Evolutionary conservation across 352 stramenopile species (phyloP), one percentile per base, ranked within the genome.

Genomic region (Phytophthora colocasiae): DNA sequence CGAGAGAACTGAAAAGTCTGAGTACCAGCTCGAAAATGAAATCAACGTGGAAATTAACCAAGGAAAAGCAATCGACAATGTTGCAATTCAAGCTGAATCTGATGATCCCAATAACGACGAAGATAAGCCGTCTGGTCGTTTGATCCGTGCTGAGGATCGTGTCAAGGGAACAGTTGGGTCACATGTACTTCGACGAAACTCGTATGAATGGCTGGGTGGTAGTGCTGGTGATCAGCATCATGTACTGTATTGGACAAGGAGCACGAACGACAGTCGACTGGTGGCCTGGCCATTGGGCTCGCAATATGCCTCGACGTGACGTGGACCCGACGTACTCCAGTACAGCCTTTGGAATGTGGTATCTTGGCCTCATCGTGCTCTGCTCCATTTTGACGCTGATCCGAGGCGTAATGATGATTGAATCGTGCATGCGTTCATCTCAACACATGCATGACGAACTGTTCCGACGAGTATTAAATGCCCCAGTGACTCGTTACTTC

Each of bases 401-500:
- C 7, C 64, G 72, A 4, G 59, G 45, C 1, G 6, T 83, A 0
- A 61, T 80, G 4, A 52, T 80, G 7, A 65, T 78, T 24, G 60
- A 77, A 22, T 61, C 56, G 29, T 80, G 59, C 15, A 43, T 83
- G 6, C 75, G 62, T 2, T 70, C 58, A 8, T 75, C 71, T 2
- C 59, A 59, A 27, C 31, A 64, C 7, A 65, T 83, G 14, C 75
- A 83, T 31, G 53, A 78, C 15, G 68, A 78, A n/a, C 56, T 78
- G 11, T 80, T 83, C 34, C 56, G 68, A 4, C 72, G 75, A 3
- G 73, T 88, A 26, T 39, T 89, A 8, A 26, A 22, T n/a, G 80
- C 80, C 7, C 75, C 78, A 2, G 45, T 89, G 2, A 83, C 73
- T 15, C 39, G 26, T 4, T 87, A 86, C 58, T 89, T 87, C 49